These are phyloP conservation scores for Yamadazyma sp. DNA, from an alignment of 1,139 yeast genomes.

Conservation along the genomic window DNA sequence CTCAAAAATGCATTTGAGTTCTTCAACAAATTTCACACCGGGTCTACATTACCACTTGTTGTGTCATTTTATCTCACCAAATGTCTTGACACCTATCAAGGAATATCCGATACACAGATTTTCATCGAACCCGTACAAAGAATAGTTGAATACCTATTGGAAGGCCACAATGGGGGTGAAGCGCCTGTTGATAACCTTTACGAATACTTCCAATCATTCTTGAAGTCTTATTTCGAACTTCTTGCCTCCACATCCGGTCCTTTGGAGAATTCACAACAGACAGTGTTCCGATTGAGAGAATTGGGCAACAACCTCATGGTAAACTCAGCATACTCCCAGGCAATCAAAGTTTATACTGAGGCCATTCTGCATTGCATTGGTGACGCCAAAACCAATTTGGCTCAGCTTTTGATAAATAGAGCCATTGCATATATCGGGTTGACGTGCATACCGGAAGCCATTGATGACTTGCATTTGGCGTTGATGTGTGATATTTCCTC, in stretches of 20 bases:
- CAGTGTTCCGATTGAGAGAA: conserved; percentile 31
- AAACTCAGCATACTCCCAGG: conserved; percentile 40
- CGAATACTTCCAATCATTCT: conserved; percentile 9
- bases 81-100: conserved; percentile 5
- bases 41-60: conserved; percentile 9
- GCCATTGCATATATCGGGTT: conserved; percentile 47
- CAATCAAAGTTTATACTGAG: conserved; percentile 40
- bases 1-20: conserved; percentile 17
- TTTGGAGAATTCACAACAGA: neutral
- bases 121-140: conserved; percentile 8
- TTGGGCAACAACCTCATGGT: conserved; percentile 45
- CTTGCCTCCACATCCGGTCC: neutral
- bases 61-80: conserved; percentile 12
- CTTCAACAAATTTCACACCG: conserved; percentile 5
- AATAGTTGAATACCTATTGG: conserved; percentile 11
- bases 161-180: conserved; percentile 6
- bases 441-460: conserved; percentile 44
- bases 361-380: conserved; percentile 28
- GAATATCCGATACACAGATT: conserved; percentile 7
- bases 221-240: conserved; percentile 15
- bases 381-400: conserved; percentile 20
- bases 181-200: conserved; percentile 11
- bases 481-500: conserved; percentile 31
- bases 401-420: conserved; percentile 41
- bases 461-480: conserved; percentile 37